These are phyloP conservation scores for Yamadazyma trypodendri DNA, from an alignment of 1,139 yeast species.

Conservation along the genomic window DNA sequence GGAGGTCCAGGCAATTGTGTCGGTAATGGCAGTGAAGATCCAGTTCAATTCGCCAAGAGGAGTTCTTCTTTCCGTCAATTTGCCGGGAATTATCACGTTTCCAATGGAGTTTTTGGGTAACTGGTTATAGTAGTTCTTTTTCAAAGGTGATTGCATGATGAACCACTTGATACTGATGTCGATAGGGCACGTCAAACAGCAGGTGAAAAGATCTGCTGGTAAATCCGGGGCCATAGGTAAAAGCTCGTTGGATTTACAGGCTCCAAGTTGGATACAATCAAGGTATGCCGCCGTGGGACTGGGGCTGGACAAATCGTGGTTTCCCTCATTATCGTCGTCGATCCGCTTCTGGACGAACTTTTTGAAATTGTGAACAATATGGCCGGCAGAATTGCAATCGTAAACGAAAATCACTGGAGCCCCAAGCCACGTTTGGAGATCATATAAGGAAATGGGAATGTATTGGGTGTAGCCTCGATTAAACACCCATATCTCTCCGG, in stretches of 20 bases:
- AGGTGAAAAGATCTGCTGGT: constrained; percentile 94
- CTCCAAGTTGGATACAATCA: constrained; percentile 91
- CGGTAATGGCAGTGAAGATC: constrained; percentile 98
- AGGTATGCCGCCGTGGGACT: constrained; percentile 70
- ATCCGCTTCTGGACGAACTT: constrained; percentile 88
- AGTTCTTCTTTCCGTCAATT: constrained; percentile 86
- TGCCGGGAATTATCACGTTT: constrained; percentile 80
- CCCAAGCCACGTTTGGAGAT: constrained; percentile 94
- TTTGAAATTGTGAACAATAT: constrained; percentile 85
- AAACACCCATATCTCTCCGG: constrained; percentile 99
- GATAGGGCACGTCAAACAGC: constrained; percentile 93
- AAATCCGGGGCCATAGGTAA: constrained; percentile 92
- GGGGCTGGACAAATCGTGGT: constrained; percentile 63
- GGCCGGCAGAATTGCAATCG: constrained; percentile 95
- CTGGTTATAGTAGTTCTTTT: constrained; percentile 59
- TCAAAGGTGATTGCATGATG: constrained; percentile 76
- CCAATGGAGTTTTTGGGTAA: constrained; percentile 53
- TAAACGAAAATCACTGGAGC: constrained; percentile 95
- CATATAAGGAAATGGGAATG: constrained; percentile 91
- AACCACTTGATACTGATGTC: constrained; percentile 94
- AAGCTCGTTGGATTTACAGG: constrained; percentile 83
- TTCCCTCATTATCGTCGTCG: constrained; percentile 79
- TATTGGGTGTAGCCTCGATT: constrained; percentile 96
- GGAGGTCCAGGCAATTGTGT: constrained; percentile 96
- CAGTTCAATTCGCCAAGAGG: constrained; percentile 95